Base-by-base conservation (phyloP, 2,329 filamentous ascomycete genomes). In the Monilinia polystroma region DNA sequence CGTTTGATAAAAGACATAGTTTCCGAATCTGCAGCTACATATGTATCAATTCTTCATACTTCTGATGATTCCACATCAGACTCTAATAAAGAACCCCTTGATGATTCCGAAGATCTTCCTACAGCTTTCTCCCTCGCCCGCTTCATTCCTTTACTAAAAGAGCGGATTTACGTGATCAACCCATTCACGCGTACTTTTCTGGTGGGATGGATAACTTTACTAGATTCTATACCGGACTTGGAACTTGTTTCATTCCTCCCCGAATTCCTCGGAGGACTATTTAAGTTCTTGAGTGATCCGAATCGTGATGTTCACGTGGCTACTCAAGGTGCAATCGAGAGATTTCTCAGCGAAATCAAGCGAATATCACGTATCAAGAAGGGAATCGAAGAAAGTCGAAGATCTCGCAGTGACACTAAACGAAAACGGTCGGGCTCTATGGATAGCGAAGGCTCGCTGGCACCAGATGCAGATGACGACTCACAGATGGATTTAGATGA, bases 1-100 rank as follows among this genome's bases (percentile, higher is more conserved):
- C 90, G 95, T 41, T 84, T 99, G 58, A 89, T 99, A 75, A 97
- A 97, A 79, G 93, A 98, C 74, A 97, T 98, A 69, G 93, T 98
- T 4, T 91, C 93, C 2, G 94, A 98, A 79, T 97, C 93, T 7
- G 93, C 94, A 18, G 91, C 94, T 54, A 95, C 93, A 5, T 99
- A 99, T 77, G 89, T 98, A 8, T 98, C 95, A 0, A 86, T 97
- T 12, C 81, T 99, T 32, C 90, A 96, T 70, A 81, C 84, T 45
- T 80, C 85, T 1, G 80, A 80, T 20, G 79, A 84, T 55, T 84
- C 86, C 56, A 81, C 82, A 35, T 77, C 81, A 10, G 78, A 81
- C 12, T 81, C 82, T 23, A 79, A 79, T 53, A 82, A 82, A 69
- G 81, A 83, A 57, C 77, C 29, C 11, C 73, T 76, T n/a, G 79